Percentiles rank a stretch among this genome's conserved stretches.
Evolutionary conservation across 768 basidiomycete species (phyloP).

Genomic region (Tremella fuciformis): DNA sequence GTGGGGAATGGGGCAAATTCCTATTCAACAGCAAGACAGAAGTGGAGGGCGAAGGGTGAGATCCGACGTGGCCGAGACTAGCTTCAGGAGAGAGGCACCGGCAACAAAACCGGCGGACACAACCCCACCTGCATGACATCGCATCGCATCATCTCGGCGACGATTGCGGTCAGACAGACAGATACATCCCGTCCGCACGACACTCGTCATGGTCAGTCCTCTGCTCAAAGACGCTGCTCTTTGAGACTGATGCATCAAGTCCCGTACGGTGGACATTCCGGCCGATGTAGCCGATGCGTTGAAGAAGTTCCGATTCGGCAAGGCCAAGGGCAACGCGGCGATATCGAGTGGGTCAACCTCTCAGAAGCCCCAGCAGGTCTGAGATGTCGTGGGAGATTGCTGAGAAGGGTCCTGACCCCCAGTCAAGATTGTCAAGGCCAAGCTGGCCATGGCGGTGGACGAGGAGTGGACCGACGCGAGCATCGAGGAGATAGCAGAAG

Average conservation of each 20-base stretch:
- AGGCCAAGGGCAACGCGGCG: conserved; percentile 63
- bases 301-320: conserved; percentile 75
- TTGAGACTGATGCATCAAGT: conserved; percentile 13
- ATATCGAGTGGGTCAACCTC: conserved; percentile 53
- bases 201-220: conserved; percentile 10
- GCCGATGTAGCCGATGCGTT: conserved; percentile 71
- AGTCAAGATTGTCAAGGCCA: conserved; percentile 84
- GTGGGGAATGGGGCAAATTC: too few species aligned
- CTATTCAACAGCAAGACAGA: too few species aligned
- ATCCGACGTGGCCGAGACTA: too few species aligned
- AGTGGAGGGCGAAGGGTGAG: too few species aligned
- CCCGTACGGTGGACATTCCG: conserved; percentile 76
- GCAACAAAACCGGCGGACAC: too few species aligned
- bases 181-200: not conserved
- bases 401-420: not conserved
- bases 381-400: not conserved
- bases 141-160: too few species aligned
- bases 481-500: conserved; percentile 83
- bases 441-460: conserved; percentile 76
- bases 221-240: not conserved
- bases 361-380: not conserved
- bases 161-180: too few species aligned
- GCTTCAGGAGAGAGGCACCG: too few species aligned
- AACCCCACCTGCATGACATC: too few species aligned
- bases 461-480: conserved; percentile 72